Evolutionary conservation across 257 asterid genomes (phyloP), one percentile per base, ranked within the genome.

Genomic region (Solanum piurae): DNA sequence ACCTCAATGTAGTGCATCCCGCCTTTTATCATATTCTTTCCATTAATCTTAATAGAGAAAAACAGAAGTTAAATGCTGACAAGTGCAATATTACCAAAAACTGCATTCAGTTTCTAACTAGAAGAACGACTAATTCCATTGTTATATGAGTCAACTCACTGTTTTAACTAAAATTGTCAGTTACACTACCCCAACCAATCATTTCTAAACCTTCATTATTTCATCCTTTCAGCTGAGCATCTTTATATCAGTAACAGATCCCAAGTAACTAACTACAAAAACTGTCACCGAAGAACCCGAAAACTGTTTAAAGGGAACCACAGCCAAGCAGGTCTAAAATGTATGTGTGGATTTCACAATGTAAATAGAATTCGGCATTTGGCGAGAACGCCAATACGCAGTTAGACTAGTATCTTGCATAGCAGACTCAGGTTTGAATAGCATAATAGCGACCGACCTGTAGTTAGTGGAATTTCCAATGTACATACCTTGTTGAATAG

Each of bases 1-100:
- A 93, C 95, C 93, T 95, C 96, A 77, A 95, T 40, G 92, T 93
- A 97, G 88, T 93, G 93, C 93, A 90, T 44, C 84, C 72, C 94
- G 36, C 94, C 96, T 90, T 93, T 93, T 90, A 83, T 88, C 79
- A 89, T 89, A 83, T 85, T 89, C 74, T 91, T 91, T 77, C 64
- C 91, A 88, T 88, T 86, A 86, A 95, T 88, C 99, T 97, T 91
- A 80, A 93, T 21, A 92, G 86, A 71, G 58, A 74, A 42, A 83
- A 34, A 86, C 36, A 86, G 66, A 80, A 46, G 85, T 80, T 80
- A 80, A 80, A 49, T 49, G 68, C 69, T 18, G 69, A 80, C 85
- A 29, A 7, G 69, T 49, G 69, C 31, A 80, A 80, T 29, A 80
- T 29, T 23, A 21, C 44, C 25, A 72, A 31, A 21, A 33, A 13